Conservation (phyloP, 257 asterid species). For the Scutellaria minor region DNA sequence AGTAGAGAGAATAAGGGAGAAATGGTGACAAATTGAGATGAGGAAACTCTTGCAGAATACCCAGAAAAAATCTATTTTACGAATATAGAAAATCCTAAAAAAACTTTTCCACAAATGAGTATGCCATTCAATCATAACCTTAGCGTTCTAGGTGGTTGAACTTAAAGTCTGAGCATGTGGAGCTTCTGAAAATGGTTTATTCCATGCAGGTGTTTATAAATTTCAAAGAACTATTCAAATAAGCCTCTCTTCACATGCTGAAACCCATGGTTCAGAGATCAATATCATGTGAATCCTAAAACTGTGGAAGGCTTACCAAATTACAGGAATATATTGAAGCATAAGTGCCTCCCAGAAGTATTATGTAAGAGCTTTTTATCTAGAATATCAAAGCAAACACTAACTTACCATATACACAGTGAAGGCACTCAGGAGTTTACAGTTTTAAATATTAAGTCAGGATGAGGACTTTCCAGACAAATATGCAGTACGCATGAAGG, state of each 20-base stretch:
- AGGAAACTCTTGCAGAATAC: neutral
- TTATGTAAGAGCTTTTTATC: constrained; percentile 20
- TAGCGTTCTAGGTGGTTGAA: constrained; percentile 20
- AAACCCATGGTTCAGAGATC: constrained; percentile 17
- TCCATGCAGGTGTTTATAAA: constrained; percentile 16
- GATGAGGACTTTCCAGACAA: constrained; percentile 16
- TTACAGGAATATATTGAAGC: constrained; percentile 4
- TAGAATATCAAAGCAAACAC: constrained; percentile 21
- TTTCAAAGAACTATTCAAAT: constrained; percentile 25
- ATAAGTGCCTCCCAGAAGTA: constrained; percentile 28
- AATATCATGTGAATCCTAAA: constrained; percentile 16
- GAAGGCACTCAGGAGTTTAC: constrained; percentile 11
- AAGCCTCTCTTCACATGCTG: constrained; percentile 19
- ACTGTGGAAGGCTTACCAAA: constrained; percentile 19
- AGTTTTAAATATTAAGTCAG: constrained; percentile 18
- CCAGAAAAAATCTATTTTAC: neutral
- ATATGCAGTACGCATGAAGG: neutral
- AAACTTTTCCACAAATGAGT: neutral
- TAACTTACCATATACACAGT: neutral
- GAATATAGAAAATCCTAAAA: neutral
- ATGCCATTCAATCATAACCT: neutral
- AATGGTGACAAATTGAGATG: neutral
- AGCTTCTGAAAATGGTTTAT: constrained; percentile 33
- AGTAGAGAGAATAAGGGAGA: neutral
- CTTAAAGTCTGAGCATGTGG: constrained; percentile 4